A percentile compares a stretch with the other conserved stretches of the same genome.
These are phyloP conservation scores for Epichloe typhina DNA, from an alignment of 2,329 filamentous ascomycete genomes.

Conservation along the genomic window DNA sequence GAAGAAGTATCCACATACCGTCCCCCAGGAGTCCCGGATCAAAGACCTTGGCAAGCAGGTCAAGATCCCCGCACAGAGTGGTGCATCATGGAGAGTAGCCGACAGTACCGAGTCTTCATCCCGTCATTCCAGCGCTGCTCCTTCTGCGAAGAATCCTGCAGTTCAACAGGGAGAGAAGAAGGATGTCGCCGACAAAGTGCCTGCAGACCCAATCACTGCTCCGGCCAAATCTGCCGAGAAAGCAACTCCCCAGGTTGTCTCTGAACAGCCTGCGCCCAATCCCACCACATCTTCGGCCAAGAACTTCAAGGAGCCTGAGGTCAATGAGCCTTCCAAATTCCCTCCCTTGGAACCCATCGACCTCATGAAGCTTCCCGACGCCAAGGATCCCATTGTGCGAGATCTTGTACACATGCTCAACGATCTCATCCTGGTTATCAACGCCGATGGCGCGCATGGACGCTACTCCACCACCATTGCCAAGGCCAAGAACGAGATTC, in stretches of 20 bases:
- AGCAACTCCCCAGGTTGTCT: conserved; percentile 10
- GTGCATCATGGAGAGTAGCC: conserved; percentile 67
- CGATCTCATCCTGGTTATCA: conserved; percentile 86
- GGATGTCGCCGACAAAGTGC: conserved; percentile 17
- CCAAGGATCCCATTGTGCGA: conserved; percentile 77
- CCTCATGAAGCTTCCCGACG: conserved; percentile 59
- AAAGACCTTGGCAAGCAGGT: conserved; percentile 55
- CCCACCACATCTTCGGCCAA: conserved; percentile 17
- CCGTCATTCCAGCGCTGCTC: conserved; percentile 48
- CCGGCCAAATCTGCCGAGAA: conserved; percentile 21
- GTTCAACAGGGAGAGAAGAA: conserved; percentile 16
- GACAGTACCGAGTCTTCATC: conserved; percentile 43
- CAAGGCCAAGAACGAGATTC: conserved; percentile 75
- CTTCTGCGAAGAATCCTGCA: conserved; percentile 17
- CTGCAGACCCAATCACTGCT: conserved; percentile 11
- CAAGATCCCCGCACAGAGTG: conserved; percentile 74
- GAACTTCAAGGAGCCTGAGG: conserved; percentile 42
- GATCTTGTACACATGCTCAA: conserved; percentile 93
- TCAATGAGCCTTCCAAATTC: conserved; percentile 51
- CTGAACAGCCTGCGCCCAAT: conserved; percentile 9
- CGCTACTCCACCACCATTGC: conserved; percentile 67
- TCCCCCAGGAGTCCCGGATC: conserved; percentile 29
- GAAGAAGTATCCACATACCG: conserved; percentile 56
- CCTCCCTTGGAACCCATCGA: conserved; percentile 61
- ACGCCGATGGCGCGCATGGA: conserved; percentile 65